Evolutionary conservation across 192 early-diverging fungal genomes (phyloP).

Genomic region (Coemansia sp.): DNA sequence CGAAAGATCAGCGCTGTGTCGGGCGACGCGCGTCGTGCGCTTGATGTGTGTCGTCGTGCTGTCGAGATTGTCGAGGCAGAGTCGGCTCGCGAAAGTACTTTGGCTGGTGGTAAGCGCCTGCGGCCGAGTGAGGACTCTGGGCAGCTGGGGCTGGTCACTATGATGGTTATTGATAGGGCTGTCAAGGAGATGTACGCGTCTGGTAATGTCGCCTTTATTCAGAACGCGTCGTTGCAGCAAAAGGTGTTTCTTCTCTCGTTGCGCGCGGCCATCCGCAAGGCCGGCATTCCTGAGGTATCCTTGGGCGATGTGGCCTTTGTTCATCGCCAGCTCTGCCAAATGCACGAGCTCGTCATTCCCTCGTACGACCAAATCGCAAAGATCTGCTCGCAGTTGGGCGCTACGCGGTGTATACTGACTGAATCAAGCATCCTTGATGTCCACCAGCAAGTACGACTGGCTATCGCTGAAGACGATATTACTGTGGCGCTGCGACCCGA

Average conservation of each 20-base stretch:
- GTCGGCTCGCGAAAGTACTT: not conserved
- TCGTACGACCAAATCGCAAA: constrained; percentile 63
- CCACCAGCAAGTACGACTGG: constrained; percentile 68
- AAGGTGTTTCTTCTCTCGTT: constrained; percentile 83
- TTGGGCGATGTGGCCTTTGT: constrained; percentile 73
- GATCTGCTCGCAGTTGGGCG: constrained; percentile 68
- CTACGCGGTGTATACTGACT: constrained; percentile 62
- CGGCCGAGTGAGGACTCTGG: constrained; percentile 1
- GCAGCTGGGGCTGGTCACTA: constrained; percentile 51
- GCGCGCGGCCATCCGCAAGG: constrained; percentile 62
- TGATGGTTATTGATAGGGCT: constrained; percentile 73
- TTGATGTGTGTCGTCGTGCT: constrained; percentile 89
- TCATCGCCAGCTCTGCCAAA: constrained; percentile 68
- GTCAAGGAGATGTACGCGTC: constrained; percentile 89
- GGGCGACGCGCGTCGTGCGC: constrained; percentile 91
- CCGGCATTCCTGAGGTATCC: constrained; percentile 73
- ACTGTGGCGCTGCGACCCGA: constrained; percentile 72
- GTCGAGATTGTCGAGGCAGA: constrained; percentile 71
- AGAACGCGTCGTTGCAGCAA: constrained; percentile 76
- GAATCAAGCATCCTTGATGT: constrained; percentile 71
- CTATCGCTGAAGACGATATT: constrained; percentile 79
- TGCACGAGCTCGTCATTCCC: constrained; percentile 64
- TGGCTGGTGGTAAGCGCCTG: not conserved
- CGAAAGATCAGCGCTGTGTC: constrained; percentile 95
- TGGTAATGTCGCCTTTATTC: constrained; percentile 71